Percentiles rank a stretch among this genome's conserved stretches.
These are phyloP conservation scores for Plasmodium gonderi DNA, from an alignment of 169 alveolate species.

Conservation along the genomic window DNA sequence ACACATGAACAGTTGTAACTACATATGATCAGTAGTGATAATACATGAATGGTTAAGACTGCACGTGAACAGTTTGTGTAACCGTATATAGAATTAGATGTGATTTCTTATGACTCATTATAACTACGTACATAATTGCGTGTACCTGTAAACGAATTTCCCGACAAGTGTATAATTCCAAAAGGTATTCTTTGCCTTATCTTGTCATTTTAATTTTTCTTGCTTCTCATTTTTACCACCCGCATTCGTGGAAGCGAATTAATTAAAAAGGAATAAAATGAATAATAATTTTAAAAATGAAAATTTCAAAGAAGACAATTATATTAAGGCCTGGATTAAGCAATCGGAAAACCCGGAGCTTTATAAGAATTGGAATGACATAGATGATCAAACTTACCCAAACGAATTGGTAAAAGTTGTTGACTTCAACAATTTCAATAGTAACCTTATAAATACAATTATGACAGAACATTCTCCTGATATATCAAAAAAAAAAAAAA, in stretches of 20 bases:
- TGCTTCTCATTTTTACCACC: not conserved
- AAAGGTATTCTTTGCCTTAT: not conserved
- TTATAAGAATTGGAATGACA: conserved; percentile 36
- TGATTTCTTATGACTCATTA: not conserved
- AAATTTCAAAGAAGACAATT: conserved; percentile 42
- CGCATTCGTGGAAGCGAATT: not conserved
- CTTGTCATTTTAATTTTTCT: not conserved
- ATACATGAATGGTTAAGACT: too few species aligned
- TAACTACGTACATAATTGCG: not conserved
- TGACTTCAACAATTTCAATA: conserved; percentile 51
- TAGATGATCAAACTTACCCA: conserved; percentile 25
- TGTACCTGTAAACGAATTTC: not conserved
- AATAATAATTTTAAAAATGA: conserved; percentile 46
- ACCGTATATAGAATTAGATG: too few species aligned
- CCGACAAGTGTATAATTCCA: not conserved
- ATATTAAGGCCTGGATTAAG: conserved; percentile 64
- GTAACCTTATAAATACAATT: conserved; percentile 58
- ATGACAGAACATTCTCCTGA: conserved; percentile 25
- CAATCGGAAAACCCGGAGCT: conserved; percentile 67
- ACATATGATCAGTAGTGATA: too few species aligned
- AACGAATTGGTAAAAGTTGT: conserved; percentile 53
- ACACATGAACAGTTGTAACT: too few species aligned
- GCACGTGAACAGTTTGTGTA: too few species aligned
- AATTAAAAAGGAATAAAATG: conserved; percentile 27
- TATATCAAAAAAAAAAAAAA: not conserved